Evolutionary conservation across 2,329 filamentous ascomycete species (phyloP).

Genomic region (Aspergillus chevalieri): DNA sequence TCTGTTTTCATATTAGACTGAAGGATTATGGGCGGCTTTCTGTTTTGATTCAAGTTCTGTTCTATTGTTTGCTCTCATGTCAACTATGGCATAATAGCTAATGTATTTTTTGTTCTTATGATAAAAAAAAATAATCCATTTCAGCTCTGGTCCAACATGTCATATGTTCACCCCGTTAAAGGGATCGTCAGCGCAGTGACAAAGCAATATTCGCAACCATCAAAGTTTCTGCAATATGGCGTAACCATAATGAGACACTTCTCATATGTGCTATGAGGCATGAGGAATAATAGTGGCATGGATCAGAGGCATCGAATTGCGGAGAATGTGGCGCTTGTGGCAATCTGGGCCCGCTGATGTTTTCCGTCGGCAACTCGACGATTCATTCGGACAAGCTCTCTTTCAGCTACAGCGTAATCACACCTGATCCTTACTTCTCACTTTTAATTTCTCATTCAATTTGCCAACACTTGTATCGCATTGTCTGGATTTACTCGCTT

Average conservation of each 20-base stretch:
- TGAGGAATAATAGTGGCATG: not conserved
- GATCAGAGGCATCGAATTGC: not conserved
- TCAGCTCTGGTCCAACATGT: no score
- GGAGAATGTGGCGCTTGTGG: slow-evolving; percentile 2
- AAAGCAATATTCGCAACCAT: no score
- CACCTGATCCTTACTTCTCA: slow-evolving; percentile 2
- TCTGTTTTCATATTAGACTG: slow-evolving; percentile 13
- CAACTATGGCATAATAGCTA: not conserved
- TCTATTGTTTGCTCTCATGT: not conserved
- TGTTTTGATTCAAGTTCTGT: slow-evolving; percentile 7
- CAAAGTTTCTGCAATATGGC: not conserved
- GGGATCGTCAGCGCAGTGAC: no score
- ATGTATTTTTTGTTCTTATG: not conserved
- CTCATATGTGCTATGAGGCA: not conserved
- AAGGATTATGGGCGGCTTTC: slow-evolving; percentile 3
- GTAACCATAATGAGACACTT: not conserved
- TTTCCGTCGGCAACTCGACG: no score
- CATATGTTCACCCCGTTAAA: no score
- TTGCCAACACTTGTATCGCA: not conserved
- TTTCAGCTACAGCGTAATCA: not conserved
- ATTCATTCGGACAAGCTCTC: not conserved
- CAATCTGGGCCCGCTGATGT: slow-evolving; percentile 1
- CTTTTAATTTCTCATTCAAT: slow-evolving; percentile 1
- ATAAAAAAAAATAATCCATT: no score
- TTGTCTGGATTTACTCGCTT: slow-evolving; percentile 10